phyloP scores from a whole-genome alignment of 202 grass and related monocot species.

The Saccharum hybrid region DNA sequence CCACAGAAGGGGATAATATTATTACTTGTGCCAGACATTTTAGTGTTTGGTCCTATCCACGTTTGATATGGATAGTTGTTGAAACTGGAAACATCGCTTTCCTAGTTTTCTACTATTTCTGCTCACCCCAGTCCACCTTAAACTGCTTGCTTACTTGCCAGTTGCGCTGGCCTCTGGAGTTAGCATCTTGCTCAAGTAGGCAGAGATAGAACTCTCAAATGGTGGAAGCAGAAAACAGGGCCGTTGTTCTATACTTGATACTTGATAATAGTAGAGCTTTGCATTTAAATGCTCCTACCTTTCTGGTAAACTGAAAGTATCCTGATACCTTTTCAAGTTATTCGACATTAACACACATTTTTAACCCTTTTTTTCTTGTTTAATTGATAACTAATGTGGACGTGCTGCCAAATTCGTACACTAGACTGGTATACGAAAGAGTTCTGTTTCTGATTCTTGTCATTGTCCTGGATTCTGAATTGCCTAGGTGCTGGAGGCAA shows the following conservation, averaged over 20 bases:
- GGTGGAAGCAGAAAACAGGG: background rate
- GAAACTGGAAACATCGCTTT: background rate
- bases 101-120: conserved; percentile 15
- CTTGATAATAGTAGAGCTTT: background rate
- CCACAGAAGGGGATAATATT: background rate
- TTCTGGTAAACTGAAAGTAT: background rate
- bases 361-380: background rate
- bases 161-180: background rate
- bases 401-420: background rate
- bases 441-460: conserved; percentile 1
- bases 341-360: background rate
- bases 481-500: conserved; percentile 63
- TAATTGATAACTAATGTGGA: background rate
- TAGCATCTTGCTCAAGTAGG: background rate
- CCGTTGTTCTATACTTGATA: too few species aligned
- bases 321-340: background rate
- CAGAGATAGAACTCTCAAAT: background rate
- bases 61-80: background rate
- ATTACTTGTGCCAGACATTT: background rate
- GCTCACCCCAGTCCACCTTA: conserved; percentile 7
- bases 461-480: conserved; percentile 31
- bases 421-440: background rate
- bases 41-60: background rate
- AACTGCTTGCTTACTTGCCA: background rate
- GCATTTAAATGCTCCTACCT: background rate